These are phyloP conservation scores for Eutrema heterophyllum DNA, from an alignment of 345 rosid genomes.

Conservation along the genomic window DNA sequence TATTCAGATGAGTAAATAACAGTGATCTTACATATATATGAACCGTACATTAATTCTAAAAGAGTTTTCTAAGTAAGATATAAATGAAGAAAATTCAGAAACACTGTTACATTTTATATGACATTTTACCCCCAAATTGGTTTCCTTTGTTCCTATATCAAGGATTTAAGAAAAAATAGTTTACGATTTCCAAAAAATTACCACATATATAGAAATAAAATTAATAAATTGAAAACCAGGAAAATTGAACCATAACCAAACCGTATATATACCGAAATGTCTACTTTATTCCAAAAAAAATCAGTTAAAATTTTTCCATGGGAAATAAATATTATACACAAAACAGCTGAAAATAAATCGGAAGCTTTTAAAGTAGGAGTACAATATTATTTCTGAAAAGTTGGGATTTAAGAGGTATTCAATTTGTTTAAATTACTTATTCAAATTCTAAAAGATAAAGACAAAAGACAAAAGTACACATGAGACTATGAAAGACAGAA, in stretches of 20 bases:
- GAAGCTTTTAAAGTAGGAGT: neutral
- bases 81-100: neutral
- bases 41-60: neutral
- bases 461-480: constrained; percentile 17
- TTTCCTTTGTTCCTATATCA: neutral
- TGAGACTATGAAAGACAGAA: neutral
- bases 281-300: neutral
- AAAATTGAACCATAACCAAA: neutral
- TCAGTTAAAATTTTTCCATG: neutral
- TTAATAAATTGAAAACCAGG: neutral
- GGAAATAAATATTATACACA: neutral
- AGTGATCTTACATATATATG: neutral
- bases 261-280: neutral
- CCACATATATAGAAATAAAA: neutral
- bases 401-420: neutral
- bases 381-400: neutral
- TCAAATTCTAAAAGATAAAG: constrained; percentile 12
- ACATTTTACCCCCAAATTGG: constrained; percentile 36
- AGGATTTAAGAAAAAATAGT: neutral
- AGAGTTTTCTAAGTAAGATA: neutral
- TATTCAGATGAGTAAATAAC: constrained; percentile 3
- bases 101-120: constrained; percentile 35
- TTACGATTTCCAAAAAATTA: neutral
- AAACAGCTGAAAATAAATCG: neutral
- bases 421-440: neutral